phyloP scores from a whole-genome alignment of 768 basidiomycete genomes.

The Lentinula detonsa region DNA sequence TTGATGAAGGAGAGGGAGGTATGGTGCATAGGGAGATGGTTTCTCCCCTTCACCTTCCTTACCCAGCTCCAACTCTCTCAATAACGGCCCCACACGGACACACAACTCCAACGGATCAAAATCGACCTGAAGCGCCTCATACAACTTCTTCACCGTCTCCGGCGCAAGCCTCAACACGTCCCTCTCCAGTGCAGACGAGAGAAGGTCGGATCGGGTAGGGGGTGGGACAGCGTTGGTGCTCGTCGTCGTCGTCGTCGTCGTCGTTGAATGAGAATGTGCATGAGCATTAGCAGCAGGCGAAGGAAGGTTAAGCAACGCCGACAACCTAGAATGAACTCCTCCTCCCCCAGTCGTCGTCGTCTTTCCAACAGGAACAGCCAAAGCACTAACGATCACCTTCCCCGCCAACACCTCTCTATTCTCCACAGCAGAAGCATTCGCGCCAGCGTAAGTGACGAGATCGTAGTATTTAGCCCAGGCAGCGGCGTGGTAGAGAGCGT shows the following conservation, averaged over 20 bases:
- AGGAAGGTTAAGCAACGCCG: slow-evolving; percentile 77
- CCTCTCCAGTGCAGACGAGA: slow-evolving; percentile 83
- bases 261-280: neutral
- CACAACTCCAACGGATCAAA: slow-evolving; percentile 92
- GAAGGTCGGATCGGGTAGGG: slow-evolving; percentile 81
- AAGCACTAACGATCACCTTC: slow-evolving; percentile 86
- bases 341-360: slow-evolving; percentile 24
- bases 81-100: slow-evolving; percentile 69
- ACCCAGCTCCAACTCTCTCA: slow-evolving; percentile 42
- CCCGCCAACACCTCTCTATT: slow-evolving; percentile 79
- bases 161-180: slow-evolving; percentile 82
- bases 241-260: neutral
- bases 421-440: slow-evolving; percentile 55
- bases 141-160: slow-evolving; percentile 65
- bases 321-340: slow-evolving; percentile 66
- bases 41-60: neutral
- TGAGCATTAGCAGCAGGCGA: neutral
- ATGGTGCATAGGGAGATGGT: slow-evolving; percentile 55
- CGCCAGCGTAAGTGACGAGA: slow-evolving; percentile 65
- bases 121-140: slow-evolving; percentile 85
- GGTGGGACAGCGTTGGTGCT: slow-evolving; percentile 21
- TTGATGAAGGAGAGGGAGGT: slow-evolving; percentile 84
- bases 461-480: slow-evolving; percentile 88
- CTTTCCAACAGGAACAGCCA: slow-evolving; percentile 84
- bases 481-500: slow-evolving; percentile 92